phyloP scores from a whole-genome alignment of 73 alveolate species.

The Paramecium octaurelia region DNA sequence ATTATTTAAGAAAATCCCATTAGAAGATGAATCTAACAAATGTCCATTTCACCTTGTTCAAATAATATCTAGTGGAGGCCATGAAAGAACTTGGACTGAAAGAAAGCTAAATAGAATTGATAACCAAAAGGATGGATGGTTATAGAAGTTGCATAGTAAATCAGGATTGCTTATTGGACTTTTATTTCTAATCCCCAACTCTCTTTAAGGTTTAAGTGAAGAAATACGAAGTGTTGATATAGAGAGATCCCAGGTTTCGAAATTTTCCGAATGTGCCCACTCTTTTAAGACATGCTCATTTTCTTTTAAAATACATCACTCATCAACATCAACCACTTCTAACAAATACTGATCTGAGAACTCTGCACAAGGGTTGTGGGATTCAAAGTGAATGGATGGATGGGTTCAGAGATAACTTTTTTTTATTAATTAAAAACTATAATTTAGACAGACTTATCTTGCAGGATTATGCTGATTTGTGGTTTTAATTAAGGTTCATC shows the following conservation, averaged over 20 bases:
- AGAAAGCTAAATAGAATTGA: not conserved
- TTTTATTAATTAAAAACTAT: not conserved
- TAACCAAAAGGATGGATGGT: slow-evolving; percentile 30
- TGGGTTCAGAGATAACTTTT: slow-evolving; percentile 2
- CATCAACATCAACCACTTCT: not conserved
- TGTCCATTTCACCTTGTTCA: slow-evolving; percentile 30
- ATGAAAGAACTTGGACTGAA: slow-evolving; percentile 1
- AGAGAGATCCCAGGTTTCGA: not conserved
- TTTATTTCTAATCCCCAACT: not conserved
- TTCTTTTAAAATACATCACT: not conserved
- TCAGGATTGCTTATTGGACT: not conserved
- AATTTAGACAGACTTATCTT: not conserved
- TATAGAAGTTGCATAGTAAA: slow-evolving; percentile 20
- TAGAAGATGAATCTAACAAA: not conserved
- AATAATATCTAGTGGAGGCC: not conserved
- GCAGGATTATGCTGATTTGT: not conserved
- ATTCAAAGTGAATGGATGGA: not conserved
- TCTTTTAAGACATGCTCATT: not conserved
- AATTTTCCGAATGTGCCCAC: not conserved
- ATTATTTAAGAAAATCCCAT: not conserved
- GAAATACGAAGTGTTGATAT: not conserved
- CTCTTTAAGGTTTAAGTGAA: not conserved
- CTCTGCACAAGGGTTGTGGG: not conserved
- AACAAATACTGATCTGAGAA: not conserved
- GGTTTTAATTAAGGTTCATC: not conserved